Percentiles rank a stretch among this genome's conserved stretches.
Evolutionary conservation across 306 rosid species (phyloP).

Genomic region (Acacia confusa): DNA sequence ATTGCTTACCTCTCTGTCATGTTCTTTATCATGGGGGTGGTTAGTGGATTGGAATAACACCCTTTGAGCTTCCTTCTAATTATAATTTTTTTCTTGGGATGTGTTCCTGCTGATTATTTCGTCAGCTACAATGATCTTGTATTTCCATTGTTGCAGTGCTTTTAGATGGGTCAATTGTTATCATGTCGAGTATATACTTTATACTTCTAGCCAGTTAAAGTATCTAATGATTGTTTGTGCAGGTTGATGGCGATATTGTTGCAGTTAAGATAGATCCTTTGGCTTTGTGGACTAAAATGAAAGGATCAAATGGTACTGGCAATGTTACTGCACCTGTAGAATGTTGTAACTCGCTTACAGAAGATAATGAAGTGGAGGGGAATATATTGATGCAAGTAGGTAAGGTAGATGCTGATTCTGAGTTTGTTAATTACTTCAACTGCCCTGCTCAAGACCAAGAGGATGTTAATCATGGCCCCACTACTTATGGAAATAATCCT

Average conservation of each 20-base stretch:
- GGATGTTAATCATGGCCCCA: slow-evolving; percentile 36
- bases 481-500: slow-evolving; percentile 30
- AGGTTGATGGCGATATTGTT: slow-evolving; percentile 92
- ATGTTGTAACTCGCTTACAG: slow-evolving; percentile 37
- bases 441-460: slow-evolving; percentile 47
- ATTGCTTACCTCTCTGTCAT: not conserved
- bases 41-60: not conserved
- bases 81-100: not conserved
- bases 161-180: slow-evolving; percentile 25
- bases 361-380: slow-evolving; percentile 40
- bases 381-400: slow-evolving; percentile 51
- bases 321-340: slow-evolving; percentile 46
- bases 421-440: slow-evolving; percentile 36
- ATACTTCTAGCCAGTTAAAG: slow-evolving; percentile 14
- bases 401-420: slow-evolving; percentile 41
- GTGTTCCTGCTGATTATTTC: not conserved
- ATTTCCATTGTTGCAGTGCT: slow-evolving; percentile 12
- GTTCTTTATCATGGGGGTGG: not conserved
- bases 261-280: slow-evolving; percentile 71
- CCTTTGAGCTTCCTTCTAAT: not conserved
- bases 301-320: slow-evolving; percentile 51
- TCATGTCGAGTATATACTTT: slow-evolving; percentile 23
- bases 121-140: not conserved
- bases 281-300: slow-evolving; percentile 75
- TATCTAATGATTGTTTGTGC: slow-evolving; percentile 38